Base-by-base conservation (phyloP, 2,329 filamentous ascomycete species). In the Neurospora sp. region DNA sequence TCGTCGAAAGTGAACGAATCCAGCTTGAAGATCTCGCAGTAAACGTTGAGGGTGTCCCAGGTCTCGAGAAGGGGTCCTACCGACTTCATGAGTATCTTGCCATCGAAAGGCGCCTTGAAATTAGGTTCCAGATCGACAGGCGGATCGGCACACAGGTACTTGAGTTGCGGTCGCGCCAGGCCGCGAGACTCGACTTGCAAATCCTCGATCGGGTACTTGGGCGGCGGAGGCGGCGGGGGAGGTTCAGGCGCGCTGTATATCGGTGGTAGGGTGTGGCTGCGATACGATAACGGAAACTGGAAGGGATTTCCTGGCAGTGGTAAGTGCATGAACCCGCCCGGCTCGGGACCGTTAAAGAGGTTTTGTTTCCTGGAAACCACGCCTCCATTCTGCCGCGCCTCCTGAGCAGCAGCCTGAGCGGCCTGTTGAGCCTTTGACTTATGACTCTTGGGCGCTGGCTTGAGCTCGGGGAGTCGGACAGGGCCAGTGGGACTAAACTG, bases 1-100 rank as follows among this genome's bases (percentile, higher is more conserved):
- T 99, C 96, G 78, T 99, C 96, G 76, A 98, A 96, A 0, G 95
- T 98, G 77, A 99, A 99, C 0, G 95, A 98, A 79, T 99, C 96
- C 36, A 99, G 85, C 76, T 92, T 88, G 77, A 97, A 97, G 19
- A 97, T 91, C 76, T 97, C 93, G 77, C 93, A 97, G 78, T 97
- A 97, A n/a, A 99, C 95, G 76, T 97, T 99, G 40, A 99, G 85
- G 0, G 94, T 97, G 75, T 97, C 93, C 96, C 96, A 99, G 0
- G 92, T 92, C 80, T 97, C 95, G 33, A 99, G 82, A 17, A 98
- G 82, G 2, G 89, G 86, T 0, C 94, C 93, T n/a, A 97, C 88
- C 3, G 93, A 95, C 75, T 91, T 89, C 88, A 95, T 96, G 23
- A 89, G 82, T 69, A 98, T 88, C 46, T 89, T 87, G 62, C 86